phyloP scores from a whole-genome alignment of 2,329 filamentous ascomycete genomes.

The Ophiostoma quercus region DNA sequence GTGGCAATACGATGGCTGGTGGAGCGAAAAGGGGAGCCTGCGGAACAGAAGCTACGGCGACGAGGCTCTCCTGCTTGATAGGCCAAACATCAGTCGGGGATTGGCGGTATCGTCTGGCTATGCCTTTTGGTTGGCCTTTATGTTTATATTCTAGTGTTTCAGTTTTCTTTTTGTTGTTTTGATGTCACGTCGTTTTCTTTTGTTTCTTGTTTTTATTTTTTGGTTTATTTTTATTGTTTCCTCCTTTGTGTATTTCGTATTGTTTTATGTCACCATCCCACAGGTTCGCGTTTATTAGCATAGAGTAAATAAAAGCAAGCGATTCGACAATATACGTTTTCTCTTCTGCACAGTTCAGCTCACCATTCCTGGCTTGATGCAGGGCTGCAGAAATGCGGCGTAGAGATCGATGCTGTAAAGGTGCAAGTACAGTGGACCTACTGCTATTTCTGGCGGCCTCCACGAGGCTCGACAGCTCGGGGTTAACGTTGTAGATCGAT shows the following conservation, averaged over 20 bases:
- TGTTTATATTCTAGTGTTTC: neutral
- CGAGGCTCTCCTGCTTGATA: neutral
- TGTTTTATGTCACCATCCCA: neutral
- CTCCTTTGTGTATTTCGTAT: neutral
- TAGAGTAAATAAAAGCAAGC: constrained; percentile 9
- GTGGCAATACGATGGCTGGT: constrained; percentile 14
- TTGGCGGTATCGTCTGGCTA: neutral
- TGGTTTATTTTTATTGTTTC: neutral
- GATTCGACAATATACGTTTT: neutral
- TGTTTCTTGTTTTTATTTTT: neutral
- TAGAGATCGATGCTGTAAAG: neutral
- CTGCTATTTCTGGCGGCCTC: constrained; percentile 12
- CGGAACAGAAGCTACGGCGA: neutral
- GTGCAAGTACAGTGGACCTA: neutral
- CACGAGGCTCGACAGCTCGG: constrained; percentile 3
- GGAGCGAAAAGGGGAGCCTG: neutral
- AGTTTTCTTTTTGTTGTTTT: neutral
- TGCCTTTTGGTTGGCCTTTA: neutral
- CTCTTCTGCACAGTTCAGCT: neutral
- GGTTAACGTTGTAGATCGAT: constrained; percentile 14
- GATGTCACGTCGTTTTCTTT: neutral
- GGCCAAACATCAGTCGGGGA: neutral
- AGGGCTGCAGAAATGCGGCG: neutral
- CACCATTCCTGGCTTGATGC: neutral
- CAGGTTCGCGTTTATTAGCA: neutral